phyloP scores from a whole-genome alignment of 768 basidiomycete species.

The Tricholoma matsutake region DNA sequence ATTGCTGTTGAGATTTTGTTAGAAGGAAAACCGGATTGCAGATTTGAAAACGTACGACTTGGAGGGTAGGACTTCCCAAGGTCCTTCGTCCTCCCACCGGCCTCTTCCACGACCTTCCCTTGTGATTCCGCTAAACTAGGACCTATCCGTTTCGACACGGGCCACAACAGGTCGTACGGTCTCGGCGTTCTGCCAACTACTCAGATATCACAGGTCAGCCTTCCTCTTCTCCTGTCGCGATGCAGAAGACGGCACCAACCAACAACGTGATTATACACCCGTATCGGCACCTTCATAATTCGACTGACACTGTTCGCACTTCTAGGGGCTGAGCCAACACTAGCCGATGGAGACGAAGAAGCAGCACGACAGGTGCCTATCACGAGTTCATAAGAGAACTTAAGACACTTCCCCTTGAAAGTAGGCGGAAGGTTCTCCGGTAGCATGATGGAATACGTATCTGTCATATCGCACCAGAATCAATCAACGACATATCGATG shows the following conservation, averaged over 20 bases:
- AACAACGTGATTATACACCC: conserved; percentile 84
- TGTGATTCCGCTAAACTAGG: conserved; percentile 30
- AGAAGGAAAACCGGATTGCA: not conserved
- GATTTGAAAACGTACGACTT: conserved; percentile 19
- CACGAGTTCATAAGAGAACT: conserved; percentile 88
- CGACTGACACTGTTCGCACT: conserved; percentile 57
- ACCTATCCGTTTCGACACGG: conserved; percentile 47
- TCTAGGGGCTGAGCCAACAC: conserved; percentile 20
- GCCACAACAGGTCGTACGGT: conserved; percentile 85
- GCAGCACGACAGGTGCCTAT: conserved; percentile 80
- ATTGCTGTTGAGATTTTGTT: conserved; percentile 6
- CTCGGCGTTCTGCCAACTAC: conserved; percentile 51
- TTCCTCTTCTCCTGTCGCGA: not conserved
- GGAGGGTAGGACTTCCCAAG: conserved; percentile 19
- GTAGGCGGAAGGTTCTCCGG: conserved; percentile 87
- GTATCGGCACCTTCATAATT: conserved; percentile 88
- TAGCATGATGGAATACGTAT: conserved; percentile 72
- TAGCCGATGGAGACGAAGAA: conserved; percentile 27
- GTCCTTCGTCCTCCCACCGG: conserved; percentile 12
- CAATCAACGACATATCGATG: conserved; percentile 1
- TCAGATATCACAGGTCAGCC: conserved; percentile 3
- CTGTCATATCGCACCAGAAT: conserved; percentile 35
- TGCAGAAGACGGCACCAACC: conserved; percentile 37
- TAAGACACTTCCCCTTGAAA: conserved; percentile 78
- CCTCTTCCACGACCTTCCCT: conserved; percentile 38